Percentiles rank a stretch among this genome's conserved stretches.
These are phyloP conservation scores for Iris pallida DNA, from an alignment of 116 monocot species.

Conservation along the genomic window DNA sequence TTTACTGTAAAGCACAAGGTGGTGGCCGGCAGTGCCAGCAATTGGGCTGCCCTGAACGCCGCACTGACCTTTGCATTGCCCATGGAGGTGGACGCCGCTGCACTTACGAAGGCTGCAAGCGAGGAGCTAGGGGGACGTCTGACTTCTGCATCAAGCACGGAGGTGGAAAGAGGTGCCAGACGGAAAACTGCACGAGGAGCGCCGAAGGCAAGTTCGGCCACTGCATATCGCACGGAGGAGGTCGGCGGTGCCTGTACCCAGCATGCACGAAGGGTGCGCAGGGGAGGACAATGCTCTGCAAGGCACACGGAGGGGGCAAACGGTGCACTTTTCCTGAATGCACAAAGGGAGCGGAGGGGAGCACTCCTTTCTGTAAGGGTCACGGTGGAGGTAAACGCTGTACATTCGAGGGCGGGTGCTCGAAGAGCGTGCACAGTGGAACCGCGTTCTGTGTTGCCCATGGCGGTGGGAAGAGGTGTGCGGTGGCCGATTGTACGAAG, in stretches of 20 bases:
- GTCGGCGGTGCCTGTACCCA: constrained; percentile 23
- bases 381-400: constrained; percentile 40
- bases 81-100: constrained; percentile 34
- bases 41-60: constrained; percentile 64
- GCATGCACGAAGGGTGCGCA: constrained; percentile 32
- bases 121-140: constrained; percentile 32
- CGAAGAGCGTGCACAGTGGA: constrained; percentile 31
- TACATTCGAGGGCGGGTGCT: constrained; percentile 30
- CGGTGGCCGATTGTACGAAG: constrained; percentile 20
- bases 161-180: constrained; percentile 30
- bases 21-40: constrained; percentile 44
- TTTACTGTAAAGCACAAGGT: constrained; percentile 67
- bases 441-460: constrained; percentile 30
- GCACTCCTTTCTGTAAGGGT: constrained; percentile 30
- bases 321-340: constrained; percentile 27
- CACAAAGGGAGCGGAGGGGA: constrained; percentile 36
- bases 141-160: constrained; percentile 35
- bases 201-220: constrained; percentile 30
- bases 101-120: constrained; percentile 20
- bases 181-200: constrained; percentile 23
- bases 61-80: constrained; percentile 38
- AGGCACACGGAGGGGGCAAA: constrained; percentile 34
- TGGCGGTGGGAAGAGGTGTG: constrained; percentile 40
- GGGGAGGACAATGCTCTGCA: constrained; percentile 34
- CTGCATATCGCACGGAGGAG: constrained; percentile 35